A percentile compares a stretch with the other conserved stretches of the same genome.
Evolutionary conservation across 2,329 filamentous ascomycete species (phyloP).

Genomic region (Gliomastix tumulicola): DNA sequence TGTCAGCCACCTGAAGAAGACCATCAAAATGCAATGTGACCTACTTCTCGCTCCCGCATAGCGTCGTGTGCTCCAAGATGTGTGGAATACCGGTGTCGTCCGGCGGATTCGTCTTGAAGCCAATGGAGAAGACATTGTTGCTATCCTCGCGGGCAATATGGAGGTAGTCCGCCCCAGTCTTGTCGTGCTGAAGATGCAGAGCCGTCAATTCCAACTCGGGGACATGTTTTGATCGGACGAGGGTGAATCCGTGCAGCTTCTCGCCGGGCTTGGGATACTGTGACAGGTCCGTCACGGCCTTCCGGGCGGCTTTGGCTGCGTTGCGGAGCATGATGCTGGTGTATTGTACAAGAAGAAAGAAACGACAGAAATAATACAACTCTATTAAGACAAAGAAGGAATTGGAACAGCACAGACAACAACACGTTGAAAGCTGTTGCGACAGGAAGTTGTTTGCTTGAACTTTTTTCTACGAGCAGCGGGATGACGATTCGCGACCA

Average conservation of each 20-base stretch:
- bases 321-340: constrained; percentile 40
- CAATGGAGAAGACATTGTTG: constrained; percentile 99
- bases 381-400: not conserved
- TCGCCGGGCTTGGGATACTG: constrained; percentile 74
- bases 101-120: constrained; percentile 97
- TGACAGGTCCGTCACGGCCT: constrained; percentile 68
- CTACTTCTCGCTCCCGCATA: constrained; percentile 91
- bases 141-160: constrained; percentile 91
- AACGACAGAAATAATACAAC: not conserved
- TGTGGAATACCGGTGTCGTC: constrained; percentile 95
- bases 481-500: too few species aligned
- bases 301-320: constrained; percentile 42
- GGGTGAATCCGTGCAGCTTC: constrained; percentile 87
- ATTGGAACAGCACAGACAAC: too few species aligned
- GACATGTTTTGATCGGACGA: constrained; percentile 83
- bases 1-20: constrained; percentile 14
- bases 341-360: not conserved
- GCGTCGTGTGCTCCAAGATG: constrained; percentile 93
- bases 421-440: too few species aligned
- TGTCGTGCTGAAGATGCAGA: constrained; percentile 84
- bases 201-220: constrained; percentile 91
- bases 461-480: too few species aligned
- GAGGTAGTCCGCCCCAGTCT: constrained; percentile 91
- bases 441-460: too few species aligned
- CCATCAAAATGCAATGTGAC: constrained; percentile 9